These are phyloP conservation scores for Fraxinus latifolia DNA, from an alignment of 305 asterid genomes.

Conservation along the genomic window DNA sequence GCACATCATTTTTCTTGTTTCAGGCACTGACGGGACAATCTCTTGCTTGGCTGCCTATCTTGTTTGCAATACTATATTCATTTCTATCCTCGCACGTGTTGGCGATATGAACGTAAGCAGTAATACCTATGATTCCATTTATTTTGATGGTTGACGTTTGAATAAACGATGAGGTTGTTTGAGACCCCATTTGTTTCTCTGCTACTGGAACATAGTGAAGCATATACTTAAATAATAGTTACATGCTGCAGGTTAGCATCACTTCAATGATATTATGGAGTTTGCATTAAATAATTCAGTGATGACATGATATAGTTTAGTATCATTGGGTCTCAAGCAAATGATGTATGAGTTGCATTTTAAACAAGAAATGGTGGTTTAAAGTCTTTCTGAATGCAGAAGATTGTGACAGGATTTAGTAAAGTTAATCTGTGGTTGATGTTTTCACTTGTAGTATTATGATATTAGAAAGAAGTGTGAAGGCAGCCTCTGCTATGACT, in stretches of 20 bases:
- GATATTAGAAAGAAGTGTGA: conserved; percentile 85
- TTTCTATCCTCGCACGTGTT: conserved; percentile 57
- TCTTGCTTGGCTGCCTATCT: conserved; percentile 88
- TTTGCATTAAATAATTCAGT: background rate
- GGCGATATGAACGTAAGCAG: conserved; percentile 74
- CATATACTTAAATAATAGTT: background rate
- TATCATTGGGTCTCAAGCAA: background rate
- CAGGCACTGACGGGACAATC: conserved; percentile 87
- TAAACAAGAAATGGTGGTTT: background rate
- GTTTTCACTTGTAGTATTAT: conserved; percentile 56
- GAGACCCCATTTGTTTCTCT: background rate
- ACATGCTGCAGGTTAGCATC: background rate
- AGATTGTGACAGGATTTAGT: background rate
- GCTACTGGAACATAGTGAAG: background rate
- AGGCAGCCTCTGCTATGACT: conserved; percentile 92
- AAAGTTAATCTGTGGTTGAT: background rate
- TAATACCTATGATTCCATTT: background rate
- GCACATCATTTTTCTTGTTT: conserved; percentile 19
- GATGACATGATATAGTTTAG: background rate
- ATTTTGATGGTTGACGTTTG: background rate
- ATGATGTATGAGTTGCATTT: background rate
- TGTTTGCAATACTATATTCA: conserved; percentile 74
- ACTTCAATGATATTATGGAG: background rate
- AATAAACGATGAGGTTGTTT: background rate
- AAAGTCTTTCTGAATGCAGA: background rate